These are phyloP conservation scores for Warburgia ugandensis DNA, from an alignment of 164 flowering plant genomes.

Conservation along the genomic window DNA sequence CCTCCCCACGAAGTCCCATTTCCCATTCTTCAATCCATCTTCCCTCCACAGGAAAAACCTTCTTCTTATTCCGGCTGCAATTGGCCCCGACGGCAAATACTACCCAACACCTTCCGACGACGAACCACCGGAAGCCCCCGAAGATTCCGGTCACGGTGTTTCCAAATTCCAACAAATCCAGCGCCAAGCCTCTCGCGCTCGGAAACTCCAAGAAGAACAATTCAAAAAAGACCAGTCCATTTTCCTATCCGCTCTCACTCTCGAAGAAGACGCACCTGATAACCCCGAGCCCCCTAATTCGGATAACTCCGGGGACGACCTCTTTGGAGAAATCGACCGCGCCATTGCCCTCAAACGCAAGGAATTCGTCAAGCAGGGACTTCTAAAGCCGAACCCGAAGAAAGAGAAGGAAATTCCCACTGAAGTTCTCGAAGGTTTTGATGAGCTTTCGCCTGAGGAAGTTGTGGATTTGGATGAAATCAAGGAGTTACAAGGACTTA, in stretches of 20 bases:
- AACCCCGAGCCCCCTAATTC: conserved; percentile 11
- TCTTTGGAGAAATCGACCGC: conserved; percentile 74
- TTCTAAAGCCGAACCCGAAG: conserved; percentile 56
- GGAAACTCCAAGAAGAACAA: conserved; percentile 61
- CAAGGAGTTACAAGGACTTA: conserved; percentile 52
- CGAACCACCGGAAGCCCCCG: conserved; percentile 93
- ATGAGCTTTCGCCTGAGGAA: conserved; percentile 69
- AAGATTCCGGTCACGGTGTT: conserved; percentile 75
- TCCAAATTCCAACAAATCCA: conserved; percentile 67
- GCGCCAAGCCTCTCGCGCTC: conserved; percentile 67
- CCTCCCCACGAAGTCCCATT: conserved; percentile 3
- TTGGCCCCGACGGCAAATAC: conserved; percentile 53
- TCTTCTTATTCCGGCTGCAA: conserved; percentile 20
- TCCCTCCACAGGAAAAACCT: background rate
- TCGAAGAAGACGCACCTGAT: conserved; percentile 59
- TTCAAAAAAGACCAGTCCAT: conserved; percentile 58
- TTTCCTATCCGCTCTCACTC: conserved; percentile 62
- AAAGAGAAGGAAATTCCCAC: conserved; percentile 15
- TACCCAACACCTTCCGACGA: conserved; percentile 67
- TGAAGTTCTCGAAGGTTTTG: conserved; percentile 23
- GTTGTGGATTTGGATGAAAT: conserved; percentile 84
- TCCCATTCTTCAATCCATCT: conserved; percentile 8
- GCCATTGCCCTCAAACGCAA: conserved; percentile 72
- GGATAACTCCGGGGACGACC: conserved; percentile 49
- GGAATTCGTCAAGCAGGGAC: conserved; percentile 80